Conservation (phyloP, 495 filamentous ascomycete genomes). For the Hypoxylon rickii region DNA sequence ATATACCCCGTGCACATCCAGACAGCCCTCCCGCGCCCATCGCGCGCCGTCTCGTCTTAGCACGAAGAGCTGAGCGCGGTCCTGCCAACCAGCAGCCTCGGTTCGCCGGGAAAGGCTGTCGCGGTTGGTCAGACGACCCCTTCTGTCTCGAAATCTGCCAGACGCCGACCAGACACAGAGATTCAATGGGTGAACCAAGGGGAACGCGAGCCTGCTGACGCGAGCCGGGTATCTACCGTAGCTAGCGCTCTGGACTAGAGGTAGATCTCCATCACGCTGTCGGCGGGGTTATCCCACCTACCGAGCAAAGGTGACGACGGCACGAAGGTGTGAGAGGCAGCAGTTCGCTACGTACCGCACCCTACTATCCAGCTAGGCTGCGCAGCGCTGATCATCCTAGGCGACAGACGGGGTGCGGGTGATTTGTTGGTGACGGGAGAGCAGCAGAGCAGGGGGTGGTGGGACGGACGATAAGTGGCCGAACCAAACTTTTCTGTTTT, state of each 20-base stretch:
- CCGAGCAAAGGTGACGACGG: slow-evolving; percentile 35
- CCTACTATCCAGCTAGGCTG: slow-evolving; percentile 14
- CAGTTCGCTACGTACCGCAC: not conserved
- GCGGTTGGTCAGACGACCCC: slow-evolving; percentile 20
- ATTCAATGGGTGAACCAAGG: slow-evolving; percentile 21
- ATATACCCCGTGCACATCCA: slow-evolving; percentile 20
- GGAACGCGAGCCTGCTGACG: slow-evolving; percentile 27
- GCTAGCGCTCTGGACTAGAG: slow-evolving; percentile 19
- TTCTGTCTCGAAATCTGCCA: slow-evolving; percentile 1
- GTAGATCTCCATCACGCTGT: slow-evolving; percentile 18
- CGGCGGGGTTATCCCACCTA: slow-evolving; percentile 18
- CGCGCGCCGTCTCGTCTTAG: slow-evolving; percentile 1
- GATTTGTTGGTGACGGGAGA: slow-evolving; percentile 10
- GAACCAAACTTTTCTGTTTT: slow-evolving; percentile 14
- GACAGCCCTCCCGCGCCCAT: slow-evolving; percentile 6
- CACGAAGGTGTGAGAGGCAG: slow-evolving; percentile 26
- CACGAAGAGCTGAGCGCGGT: slow-evolving; percentile 26
- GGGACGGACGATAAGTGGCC: slow-evolving; percentile 26
- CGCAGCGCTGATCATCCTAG: slow-evolving; percentile 30
- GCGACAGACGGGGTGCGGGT: slow-evolving; percentile 1
- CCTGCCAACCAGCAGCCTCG: slow-evolving; percentile 22
- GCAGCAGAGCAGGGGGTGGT: slow-evolving; percentile 16
- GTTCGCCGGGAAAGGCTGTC: slow-evolving; percentile 25
- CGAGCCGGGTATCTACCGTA: slow-evolving; percentile 31
- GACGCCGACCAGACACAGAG: slow-evolving; percentile 6